phyloP scores from a whole-genome alignment of 2,329 filamentous ascomycete genomes.

The Scedosporium aurantiacum region DNA sequence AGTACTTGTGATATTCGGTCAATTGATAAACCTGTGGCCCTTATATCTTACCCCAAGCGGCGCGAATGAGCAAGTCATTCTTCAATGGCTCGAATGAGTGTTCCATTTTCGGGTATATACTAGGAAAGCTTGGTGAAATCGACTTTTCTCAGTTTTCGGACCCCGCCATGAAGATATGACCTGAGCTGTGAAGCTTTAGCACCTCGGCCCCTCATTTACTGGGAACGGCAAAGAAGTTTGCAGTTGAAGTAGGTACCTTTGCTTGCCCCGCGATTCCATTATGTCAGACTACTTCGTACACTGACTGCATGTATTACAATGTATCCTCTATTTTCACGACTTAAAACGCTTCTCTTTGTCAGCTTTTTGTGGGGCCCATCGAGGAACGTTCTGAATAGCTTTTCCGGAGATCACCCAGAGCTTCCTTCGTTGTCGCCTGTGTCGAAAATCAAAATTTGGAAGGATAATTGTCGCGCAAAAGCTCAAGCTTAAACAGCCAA shows the following conservation, averaged over 20 bases:
- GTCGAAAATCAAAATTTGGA: too few species aligned
- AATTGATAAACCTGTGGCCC: neutral
- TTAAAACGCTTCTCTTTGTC: too few species aligned
- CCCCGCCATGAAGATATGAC: conserved; percentile 6
- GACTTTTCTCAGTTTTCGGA: conserved; percentile 9
- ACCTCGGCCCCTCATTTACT: conserved; percentile 10
- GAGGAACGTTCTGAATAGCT: too few species aligned
- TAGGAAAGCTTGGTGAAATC: neutral
- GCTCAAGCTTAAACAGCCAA: too few species aligned
- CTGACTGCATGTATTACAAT: too few species aligned
- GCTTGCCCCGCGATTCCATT: neutral
- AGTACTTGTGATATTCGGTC: neutral
- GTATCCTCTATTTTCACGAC: too few species aligned
- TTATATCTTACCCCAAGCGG: conserved; percentile 64
- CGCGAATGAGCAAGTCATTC: conserved; percentile 85
- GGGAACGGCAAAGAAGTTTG: neutral
- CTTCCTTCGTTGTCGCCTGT: too few species aligned
- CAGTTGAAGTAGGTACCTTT: too few species aligned
- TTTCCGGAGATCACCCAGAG: too few species aligned
- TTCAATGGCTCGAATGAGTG: conserved; percentile 71
- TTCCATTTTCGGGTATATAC: conserved; percentile 42
- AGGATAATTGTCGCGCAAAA: too few species aligned
- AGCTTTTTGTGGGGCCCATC: too few species aligned
- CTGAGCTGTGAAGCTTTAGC: conserved; percentile 6
- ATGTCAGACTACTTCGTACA: neutral